Base-by-base conservation (phyloP, 2,329 filamentous ascomycete genomes). In the Leptographium radiaticola region DNA sequence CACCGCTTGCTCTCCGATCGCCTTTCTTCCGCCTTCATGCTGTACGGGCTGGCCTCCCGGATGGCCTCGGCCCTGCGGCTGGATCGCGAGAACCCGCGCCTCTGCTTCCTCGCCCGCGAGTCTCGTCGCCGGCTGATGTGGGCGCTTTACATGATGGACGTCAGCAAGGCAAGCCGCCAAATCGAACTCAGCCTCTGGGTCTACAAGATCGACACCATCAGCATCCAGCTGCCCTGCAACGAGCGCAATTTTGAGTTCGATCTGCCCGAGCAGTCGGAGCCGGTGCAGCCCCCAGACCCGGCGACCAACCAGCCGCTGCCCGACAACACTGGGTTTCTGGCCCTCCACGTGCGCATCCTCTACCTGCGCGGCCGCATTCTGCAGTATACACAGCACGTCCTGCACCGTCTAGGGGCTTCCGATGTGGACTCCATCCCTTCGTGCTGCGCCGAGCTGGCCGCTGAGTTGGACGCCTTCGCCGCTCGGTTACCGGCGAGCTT, bases 161-260 rank as follows among this genome's bases (percentile, higher is more conserved):
- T 71, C 5, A 68, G 70, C 55, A 70, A 74, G 54, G 71, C 74
- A 30, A 71, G 70, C 18, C 72, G 73, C 13, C 68, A 72, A 56
- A 62, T 67, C 12, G 73, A 75, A 54, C 72, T 74, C 43, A 72
- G 71, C 10, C 61, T 75, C 12, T 74, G 73, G 64, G 66, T 69
- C 2, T 62, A 64, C 55, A 60, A 65, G 8, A 65, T 67, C 5
- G 69, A 72, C 49, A 39, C 64, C 11, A 68, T 76, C 57, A 69
- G 70, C 53, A 67, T 75, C 47, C 70, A 74, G 55, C 67, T 75
- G 12, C 73, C 73, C 0, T 75, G 72, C 60, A 74, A 75, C 58
- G 73, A 76, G 62, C 68, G 70, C 2, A 74, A 74, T 56, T 75
- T 75, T 54, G 77, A 81, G 61, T 79, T 79, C 57, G 76, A 80